Base-by-base conservation (phyloP, 1,139 yeast species). In the Sugiyamaella grinbergsii region DNA sequence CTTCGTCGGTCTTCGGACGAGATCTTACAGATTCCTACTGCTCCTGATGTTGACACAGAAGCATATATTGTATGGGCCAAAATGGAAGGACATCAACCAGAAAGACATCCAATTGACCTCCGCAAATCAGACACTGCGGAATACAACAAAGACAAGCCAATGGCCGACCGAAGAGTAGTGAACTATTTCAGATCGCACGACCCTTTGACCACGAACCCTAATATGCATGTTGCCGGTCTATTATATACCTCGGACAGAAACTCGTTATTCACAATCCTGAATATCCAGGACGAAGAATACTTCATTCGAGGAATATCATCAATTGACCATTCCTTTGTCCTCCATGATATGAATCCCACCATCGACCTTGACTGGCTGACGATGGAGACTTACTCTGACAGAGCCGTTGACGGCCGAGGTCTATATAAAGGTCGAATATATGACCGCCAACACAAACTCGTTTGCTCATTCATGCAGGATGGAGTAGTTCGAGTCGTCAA, bases 391-490 rank as follows among this genome's bases (percentile, higher is more conserved):
- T 65, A 58, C 55, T 54, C 69, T 1, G 63, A 63, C 36, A 50
- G 63, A 3, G 58, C 70, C 8, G 45, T 47, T 8, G 71, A 67
- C 51, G 58, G 62, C 16, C 55, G 71, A 19, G 71, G 67, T 1
- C 54, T 67, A 23, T 67, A 66, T 54, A 62, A 66, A 38, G 71
- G 71, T 8, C 63, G 67, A 10, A 63, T 67, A 22, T 67, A 58
- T 44, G 64, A 62, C 40, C 40, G 53, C 2, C 47, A 58, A 15
- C 54, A 56, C 31, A 46, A 47, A 11, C 55, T 65, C n/a, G 57
- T 66, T 10, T 63, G 68, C 43, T 61, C 68, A 5, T 67, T 67
- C 48, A 59, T 65, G 59, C 71, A 67, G 51, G 71, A 67, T 43
- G 71, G 71, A 2, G 64, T 67, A 13, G 52, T 67, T 13, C 47